Conservation (phyloP, 257 asterid species). For the Euphrasia confusa region DNA sequence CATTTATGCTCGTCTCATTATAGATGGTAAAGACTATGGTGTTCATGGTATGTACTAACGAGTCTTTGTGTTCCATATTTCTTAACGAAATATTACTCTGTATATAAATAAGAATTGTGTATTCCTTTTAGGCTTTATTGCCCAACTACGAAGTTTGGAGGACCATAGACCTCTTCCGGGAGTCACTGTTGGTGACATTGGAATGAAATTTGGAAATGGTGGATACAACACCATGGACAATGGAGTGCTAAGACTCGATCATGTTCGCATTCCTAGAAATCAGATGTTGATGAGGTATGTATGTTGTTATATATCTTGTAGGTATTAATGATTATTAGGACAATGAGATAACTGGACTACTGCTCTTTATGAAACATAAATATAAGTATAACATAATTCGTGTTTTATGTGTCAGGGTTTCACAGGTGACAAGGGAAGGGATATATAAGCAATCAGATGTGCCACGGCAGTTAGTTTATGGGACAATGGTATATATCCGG, state of each 20-base stretch:
- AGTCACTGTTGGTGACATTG: constrained; percentile 86
- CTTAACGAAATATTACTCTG: background rate
- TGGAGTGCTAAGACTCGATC: constrained; percentile 83
- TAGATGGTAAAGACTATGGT: constrained; percentile 78
- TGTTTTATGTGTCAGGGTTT: constrained; percentile 47
- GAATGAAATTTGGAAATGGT: constrained; percentile 97
- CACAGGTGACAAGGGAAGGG: constrained; percentile 90
- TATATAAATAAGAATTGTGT: background rate
- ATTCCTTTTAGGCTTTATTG: constrained; percentile 62
- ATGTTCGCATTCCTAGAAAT: constrained; percentile 85
- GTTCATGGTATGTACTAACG: constrained; percentile 57
- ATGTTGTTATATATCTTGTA: constrained; percentile 12
- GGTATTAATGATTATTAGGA: too few relatives aligned
- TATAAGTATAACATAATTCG: background rate
- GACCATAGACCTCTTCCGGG: constrained; percentile 92
- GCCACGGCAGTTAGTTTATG: constrained; percentile 86
- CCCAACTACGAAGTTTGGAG: constrained; percentile 87
- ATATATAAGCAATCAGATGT: constrained; percentile 70
- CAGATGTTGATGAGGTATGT: constrained; percentile 98
- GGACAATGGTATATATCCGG: constrained; percentile 92
- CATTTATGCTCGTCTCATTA: constrained; percentile 84
- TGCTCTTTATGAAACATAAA: too few relatives aligned
- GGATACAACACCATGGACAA: constrained; percentile 96
- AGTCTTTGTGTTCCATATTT: constrained; percentile 11
- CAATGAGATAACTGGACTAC: too few relatives aligned